phyloP scores from a whole-genome alignment of 805 yeast genomes.

The Citeromyces nyonsensis region DNA sequence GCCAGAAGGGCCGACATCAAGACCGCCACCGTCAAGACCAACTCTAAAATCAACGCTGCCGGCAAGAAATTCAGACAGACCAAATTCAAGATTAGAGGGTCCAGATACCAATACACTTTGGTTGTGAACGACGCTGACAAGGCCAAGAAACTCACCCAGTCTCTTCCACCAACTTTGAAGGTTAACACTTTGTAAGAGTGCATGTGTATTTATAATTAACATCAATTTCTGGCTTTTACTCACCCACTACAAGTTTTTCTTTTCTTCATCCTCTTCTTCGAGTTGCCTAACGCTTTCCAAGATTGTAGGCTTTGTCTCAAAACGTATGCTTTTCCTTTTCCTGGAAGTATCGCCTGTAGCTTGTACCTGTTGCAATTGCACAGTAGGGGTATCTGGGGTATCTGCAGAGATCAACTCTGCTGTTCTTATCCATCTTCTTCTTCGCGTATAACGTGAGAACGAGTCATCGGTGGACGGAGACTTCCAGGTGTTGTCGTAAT shows the following conservation, averaged over 20 bases:
- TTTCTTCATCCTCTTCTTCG: background rate
- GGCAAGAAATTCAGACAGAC: constrained; percentile 86
- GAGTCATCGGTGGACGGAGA: constrained; percentile 80
- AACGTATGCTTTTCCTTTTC: constrained; percentile 12
- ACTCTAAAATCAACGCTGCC: constrained; percentile 65
- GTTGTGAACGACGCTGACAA: constrained; percentile 89
- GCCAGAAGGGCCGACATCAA: constrained; percentile 93
- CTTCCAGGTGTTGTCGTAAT: constrained; percentile 90
- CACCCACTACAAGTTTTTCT: constrained; percentile 1
- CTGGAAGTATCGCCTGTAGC: constrained; percentile 9
- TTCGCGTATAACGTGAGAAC: constrained; percentile 79
- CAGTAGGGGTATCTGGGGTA: constrained; percentile 5
- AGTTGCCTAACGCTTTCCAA: constrained; percentile 2
- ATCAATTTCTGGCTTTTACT: constrained; percentile 1
- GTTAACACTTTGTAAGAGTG: constrained; percentile 24
- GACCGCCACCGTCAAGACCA: constrained; percentile 88
- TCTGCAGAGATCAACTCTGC: constrained; percentile 57
- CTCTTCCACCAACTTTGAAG: constrained; percentile 88
- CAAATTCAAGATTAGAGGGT: constrained; percentile 98
- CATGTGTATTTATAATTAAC: background rate
- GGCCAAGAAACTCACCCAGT: constrained; percentile 95
- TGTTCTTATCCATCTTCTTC: constrained; percentile 92
- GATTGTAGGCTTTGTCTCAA: constrained; percentile 9
- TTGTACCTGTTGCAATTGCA: constrained; percentile 6
- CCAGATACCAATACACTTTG: constrained; percentile 88